Evolutionary conservation across 2,329 filamentous ascomycete genomes (phyloP).

Genomic region (Ophiosphaerella herpotricha): DNA sequence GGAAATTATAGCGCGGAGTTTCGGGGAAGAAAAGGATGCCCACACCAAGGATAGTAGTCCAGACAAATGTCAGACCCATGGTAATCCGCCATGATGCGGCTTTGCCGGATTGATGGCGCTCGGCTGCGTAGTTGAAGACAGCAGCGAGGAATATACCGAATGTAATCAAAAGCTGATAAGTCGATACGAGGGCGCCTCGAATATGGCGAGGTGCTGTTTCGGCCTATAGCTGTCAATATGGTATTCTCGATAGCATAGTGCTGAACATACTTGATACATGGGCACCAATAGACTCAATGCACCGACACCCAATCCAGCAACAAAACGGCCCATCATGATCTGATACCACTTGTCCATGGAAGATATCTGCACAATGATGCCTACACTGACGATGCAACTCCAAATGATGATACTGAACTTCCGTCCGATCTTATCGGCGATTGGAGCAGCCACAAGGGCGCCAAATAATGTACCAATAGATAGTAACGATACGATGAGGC

Average conservation of each 20-base stretch:
- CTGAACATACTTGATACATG: slow-evolving; percentile 59
- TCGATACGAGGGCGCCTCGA: slow-evolving; percentile 64
- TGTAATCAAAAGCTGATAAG: slow-evolving; percentile 71
- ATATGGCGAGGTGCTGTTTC: slow-evolving; percentile 67
- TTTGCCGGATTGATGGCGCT: slow-evolving; percentile 46
- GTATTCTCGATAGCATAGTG: not conserved
- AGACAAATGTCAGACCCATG: slow-evolving; percentile 61
- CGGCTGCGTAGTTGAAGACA: slow-evolving; percentile 63
- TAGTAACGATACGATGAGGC: slow-evolving; percentile 49
- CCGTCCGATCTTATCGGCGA: slow-evolving; percentile 66
- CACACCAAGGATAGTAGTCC: slow-evolving; percentile 55
- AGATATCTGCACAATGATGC: slow-evolving; percentile 68
- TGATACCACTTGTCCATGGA: slow-evolving; percentile 63
- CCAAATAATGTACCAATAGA: slow-evolving; percentile 77
- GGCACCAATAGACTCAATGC: slow-evolving; percentile 61
- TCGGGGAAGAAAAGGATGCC: slow-evolving; percentile 61
- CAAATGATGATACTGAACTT: slow-evolving; percentile 63
- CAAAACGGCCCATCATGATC: slow-evolving; percentile 63
- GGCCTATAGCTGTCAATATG: slow-evolving; percentile 33
- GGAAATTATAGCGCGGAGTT: slow-evolving; percentile 61
- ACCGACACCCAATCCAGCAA: slow-evolving; percentile 68
- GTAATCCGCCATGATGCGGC: slow-evolving; percentile 67
- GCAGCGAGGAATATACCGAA: slow-evolving; percentile 63
- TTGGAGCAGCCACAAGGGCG: slow-evolving; percentile 60
- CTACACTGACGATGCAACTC: slow-evolving; percentile 64